Conservation (phyloP, 2,329 filamentous ascomycete species). For the Macrophomina pseudophaseolina region DNA sequence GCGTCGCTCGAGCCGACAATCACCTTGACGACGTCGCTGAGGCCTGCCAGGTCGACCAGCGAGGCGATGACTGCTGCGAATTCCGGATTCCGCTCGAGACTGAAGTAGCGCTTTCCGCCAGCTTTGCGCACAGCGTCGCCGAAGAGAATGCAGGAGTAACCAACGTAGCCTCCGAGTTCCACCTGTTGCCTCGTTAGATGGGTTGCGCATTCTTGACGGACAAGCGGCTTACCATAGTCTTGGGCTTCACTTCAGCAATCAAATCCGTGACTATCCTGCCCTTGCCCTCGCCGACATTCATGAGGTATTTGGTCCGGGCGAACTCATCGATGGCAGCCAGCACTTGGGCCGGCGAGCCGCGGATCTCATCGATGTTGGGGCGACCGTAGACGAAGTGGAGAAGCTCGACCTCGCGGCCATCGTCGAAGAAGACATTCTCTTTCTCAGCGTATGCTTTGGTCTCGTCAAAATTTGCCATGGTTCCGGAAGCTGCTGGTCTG, state of each 20-base stretch:
- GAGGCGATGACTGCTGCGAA: constrained; percentile 73
- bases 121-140: constrained; percentile 67
- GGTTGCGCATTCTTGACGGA: neutral
- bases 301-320: constrained; percentile 70
- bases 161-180: constrained; percentile 80
- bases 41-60: constrained; percentile 74
- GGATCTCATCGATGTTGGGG: constrained; percentile 65
- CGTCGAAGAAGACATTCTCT: constrained; percentile 60
- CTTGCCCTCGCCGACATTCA: constrained; percentile 81
- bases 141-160: constrained; percentile 81
- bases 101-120: constrained; percentile 71
- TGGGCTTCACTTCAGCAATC: constrained; percentile 69
- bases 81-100: constrained; percentile 74
- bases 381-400: constrained; percentile 71
- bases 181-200: constrained; percentile 48
- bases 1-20: constrained; percentile 71
- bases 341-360: constrained; percentile 67
- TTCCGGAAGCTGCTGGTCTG: neutral
- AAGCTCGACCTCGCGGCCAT: constrained; percentile 76
- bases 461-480: constrained; percentile 44
- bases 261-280: constrained; percentile 72
- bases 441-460: constrained; percentile 55
- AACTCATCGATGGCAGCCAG: constrained; percentile 74
- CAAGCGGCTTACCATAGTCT: constrained; percentile 60
- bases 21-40: constrained; percentile 72